A percentile compares a stretch with the other conserved stretches of the same genome.
phyloP scores from a whole-genome alignment of 306 rosid genomes.

The Cicer yamashitae region DNA sequence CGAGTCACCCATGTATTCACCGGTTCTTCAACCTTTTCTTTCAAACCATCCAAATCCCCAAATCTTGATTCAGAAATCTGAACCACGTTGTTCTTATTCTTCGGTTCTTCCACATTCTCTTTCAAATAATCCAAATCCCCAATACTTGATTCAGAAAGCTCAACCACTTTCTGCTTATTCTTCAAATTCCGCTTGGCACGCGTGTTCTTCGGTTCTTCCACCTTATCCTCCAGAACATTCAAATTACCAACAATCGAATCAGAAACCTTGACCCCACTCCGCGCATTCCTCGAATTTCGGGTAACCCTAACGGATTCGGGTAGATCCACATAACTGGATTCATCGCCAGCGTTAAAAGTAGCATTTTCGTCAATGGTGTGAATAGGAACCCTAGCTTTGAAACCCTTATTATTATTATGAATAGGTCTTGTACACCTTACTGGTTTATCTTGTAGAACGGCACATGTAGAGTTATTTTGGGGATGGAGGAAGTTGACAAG shows the following conservation, averaged over 20 bases:
- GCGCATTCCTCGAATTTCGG: neutral
- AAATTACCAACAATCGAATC: neutral
- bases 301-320: neutral
- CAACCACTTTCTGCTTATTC: neutral
- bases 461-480: slow-evolving; percentile 44
- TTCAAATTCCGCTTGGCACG: neutral
- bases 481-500: slow-evolving; percentile 43
- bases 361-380: slow-evolving; percentile 8
- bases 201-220: slow-evolving; percentile 14
- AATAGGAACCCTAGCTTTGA: slow-evolving; percentile 14
- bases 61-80: neutral
- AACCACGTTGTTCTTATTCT: neutral
- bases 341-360: neutral
- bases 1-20: slow-evolving; percentile 2
- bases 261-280: neutral
- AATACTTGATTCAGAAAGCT: neutral
- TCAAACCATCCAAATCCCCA: neutral
- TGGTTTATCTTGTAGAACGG: neutral
- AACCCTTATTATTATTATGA: slow-evolving; percentile 11
- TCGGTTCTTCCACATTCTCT: slow-evolving; percentile 18
- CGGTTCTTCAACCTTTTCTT: slow-evolving; percentile 25
- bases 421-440: slow-evolving; percentile 3
- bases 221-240: neutral
- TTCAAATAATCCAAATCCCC: neutral
- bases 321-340: slow-evolving; percentile 14